A percentile compares a stretch with the other conserved stretches of the same genome.
These are phyloP conservation scores for Penicillium sp. DNA, from an alignment of 2,329 filamentous ascomycete species.

Conservation along the genomic window DNA sequence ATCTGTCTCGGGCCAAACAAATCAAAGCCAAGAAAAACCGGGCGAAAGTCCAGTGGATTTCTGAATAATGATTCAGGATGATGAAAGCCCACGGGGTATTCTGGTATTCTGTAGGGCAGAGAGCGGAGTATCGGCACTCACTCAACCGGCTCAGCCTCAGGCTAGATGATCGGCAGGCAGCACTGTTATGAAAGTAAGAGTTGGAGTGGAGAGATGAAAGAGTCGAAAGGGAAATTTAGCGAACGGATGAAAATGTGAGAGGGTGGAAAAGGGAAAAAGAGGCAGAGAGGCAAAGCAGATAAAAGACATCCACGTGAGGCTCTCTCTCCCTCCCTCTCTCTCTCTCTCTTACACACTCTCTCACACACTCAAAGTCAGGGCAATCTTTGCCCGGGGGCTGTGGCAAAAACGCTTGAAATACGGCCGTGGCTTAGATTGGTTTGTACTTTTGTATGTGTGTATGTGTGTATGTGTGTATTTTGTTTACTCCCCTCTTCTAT, in stretches of 20 bases:
- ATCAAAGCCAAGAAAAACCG: conserved; percentile 1
- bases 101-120: conserved; percentile 8
- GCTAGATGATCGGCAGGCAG: conserved; percentile 6
- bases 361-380: too few relatives aligned
- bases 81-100: conserved; percentile 1
- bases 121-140: conserved; percentile 3
- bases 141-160: conserved; percentile 6
- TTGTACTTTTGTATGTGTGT: neutral
- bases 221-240: neutral
- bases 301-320: conserved; percentile 13
- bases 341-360: neutral
- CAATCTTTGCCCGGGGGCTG: neutral
- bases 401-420: conserved; percentile 9
- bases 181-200: neutral
- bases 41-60: neutral
- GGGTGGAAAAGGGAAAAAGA: neutral
- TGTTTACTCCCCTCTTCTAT: neutral
- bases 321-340: conserved; percentile 2
- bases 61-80: conserved; percentile 8
- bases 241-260: neutral
- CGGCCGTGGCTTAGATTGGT: conserved; percentile 5
- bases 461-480: neutral
- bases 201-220: neutral
- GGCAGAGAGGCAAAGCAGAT: conserved; percentile 3
- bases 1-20: neutral